A percentile compares a stretch with the other conserved stretches of the same genome.
phyloP scores from a whole-genome alignment of 148 eudicot species.

The Nepenthes mirabilis region DNA sequence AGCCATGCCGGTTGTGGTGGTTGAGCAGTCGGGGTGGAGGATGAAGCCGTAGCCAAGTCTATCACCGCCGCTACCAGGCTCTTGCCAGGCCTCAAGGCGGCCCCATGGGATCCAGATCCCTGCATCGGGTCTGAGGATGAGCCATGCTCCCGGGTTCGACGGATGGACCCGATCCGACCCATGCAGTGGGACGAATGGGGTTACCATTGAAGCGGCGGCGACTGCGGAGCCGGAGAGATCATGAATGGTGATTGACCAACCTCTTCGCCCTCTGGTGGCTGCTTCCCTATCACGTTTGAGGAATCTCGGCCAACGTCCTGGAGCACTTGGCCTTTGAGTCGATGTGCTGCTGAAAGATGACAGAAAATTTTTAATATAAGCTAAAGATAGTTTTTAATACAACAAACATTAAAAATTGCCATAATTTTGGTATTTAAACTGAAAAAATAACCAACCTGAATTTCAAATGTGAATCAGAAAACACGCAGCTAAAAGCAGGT shows the following conservation, averaged over 20 bases:
- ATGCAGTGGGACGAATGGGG: conserved; percentile 81
- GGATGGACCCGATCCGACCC: conserved; percentile 59
- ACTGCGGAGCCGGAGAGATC: conserved; percentile 88
- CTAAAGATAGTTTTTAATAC: background rate
- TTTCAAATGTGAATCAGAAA: conserved; percentile 44
- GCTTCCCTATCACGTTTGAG: conserved; percentile 16
- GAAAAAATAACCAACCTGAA: conserved; percentile 31
- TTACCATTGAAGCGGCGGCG: conserved; percentile 84
- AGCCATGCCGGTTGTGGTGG: conserved; percentile 22
- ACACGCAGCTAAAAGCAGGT: conserved; percentile 82
- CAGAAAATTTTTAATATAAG: background rate
- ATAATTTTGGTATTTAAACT: no score
- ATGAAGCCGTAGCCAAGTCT: conserved; percentile 56
- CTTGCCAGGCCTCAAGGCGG: conserved; percentile 76
- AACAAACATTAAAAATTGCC: background rate
- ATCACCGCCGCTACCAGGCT: conserved; percentile 15
- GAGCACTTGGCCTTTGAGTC: conserved; percentile 35
- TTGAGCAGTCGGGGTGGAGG: conserved; percentile 38
- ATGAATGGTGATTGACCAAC: conserved; percentile 84
- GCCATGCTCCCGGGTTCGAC: conserved; percentile 93
- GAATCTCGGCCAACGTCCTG: conserved; percentile 46
- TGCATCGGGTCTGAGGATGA: conserved; percentile 71
- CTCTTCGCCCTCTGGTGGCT: conserved; percentile 59
- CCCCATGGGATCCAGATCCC: conserved; percentile 87
- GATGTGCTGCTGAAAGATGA: conserved; percentile 41